Percentiles rank a stretch among this genome's conserved stretches.
Evolutionary conservation across 2,329 filamentous ascomycete genomes (phyloP).

Genomic region (Akanthomyces dipterigenus): DNA sequence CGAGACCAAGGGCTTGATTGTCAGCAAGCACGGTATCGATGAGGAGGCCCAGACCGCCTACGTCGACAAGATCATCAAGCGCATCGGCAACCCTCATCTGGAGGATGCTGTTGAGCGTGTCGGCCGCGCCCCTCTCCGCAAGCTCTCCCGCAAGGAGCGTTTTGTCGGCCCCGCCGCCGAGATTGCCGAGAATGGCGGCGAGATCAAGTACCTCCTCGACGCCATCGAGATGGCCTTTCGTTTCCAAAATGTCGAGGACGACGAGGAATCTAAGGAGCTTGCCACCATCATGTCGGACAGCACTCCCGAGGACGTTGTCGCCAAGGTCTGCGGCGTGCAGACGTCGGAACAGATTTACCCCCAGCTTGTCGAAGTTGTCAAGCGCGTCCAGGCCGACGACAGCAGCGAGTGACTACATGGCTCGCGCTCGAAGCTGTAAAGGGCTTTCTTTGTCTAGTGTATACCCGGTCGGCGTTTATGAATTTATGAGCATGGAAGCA

Average conservation of each 20-base stretch:
- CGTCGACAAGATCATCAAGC: slow-evolving; percentile 83
- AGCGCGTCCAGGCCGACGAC: slow-evolving; percentile 69
- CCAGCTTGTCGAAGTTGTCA: slow-evolving; percentile 68
- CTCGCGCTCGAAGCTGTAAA: not conserved
- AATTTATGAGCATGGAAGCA: not conserved
- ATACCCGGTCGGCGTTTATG: slow-evolving; percentile 8
- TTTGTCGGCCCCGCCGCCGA: slow-evolving; percentile 90
- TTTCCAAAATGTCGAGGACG: slow-evolving; percentile 90
- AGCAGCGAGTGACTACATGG: slow-evolving; percentile 32
- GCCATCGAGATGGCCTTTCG: slow-evolving; percentile 87
- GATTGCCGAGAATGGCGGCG: slow-evolving; percentile 73
- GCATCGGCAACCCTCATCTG: slow-evolving; percentile 88
- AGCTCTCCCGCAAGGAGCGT: slow-evolving; percentile 89
- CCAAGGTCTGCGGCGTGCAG: slow-evolving; percentile 76
- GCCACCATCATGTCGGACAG: slow-evolving; percentile 77
- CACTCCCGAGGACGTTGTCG: slow-evolving; percentile 66
- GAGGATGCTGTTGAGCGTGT: slow-evolving; percentile 94
- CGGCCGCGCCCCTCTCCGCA: slow-evolving; percentile 87
- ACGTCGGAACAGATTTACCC: slow-evolving; percentile 69
- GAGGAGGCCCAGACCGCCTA: slow-evolving; percentile 74
- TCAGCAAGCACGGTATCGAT: slow-evolving; percentile 76
- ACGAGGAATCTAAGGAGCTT: slow-evolving; percentile 82
- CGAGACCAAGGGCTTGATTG: slow-evolving; percentile 83
- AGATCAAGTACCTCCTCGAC: slow-evolving; percentile 66
- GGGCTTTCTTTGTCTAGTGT: not conserved